Evolutionary conservation across 345 rosid genomes (phyloP).

Genomic region (Eucalyptus sideroxylon): DNA sequence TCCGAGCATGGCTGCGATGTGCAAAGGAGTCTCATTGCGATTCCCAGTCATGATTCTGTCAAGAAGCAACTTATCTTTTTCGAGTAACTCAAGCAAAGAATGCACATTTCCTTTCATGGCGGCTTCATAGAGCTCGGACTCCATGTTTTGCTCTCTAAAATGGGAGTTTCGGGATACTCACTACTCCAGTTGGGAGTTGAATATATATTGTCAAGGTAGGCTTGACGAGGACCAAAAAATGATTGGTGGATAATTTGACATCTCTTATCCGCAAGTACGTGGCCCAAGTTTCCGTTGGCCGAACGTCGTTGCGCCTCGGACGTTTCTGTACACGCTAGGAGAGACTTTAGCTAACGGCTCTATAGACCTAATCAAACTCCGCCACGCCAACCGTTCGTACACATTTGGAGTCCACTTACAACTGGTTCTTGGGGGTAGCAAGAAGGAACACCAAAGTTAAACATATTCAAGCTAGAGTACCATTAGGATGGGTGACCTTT

Average conservation of each 20-base stretch:
- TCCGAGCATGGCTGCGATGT: constrained; percentile 3
- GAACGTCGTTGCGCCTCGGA: no score
- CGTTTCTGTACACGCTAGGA: no score
- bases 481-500: fast-evolving
- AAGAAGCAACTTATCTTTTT: not conserved
- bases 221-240: not conserved
- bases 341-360: no score
- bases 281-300: not conserved
- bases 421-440: no score
- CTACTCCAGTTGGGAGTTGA: not conserved
- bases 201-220: not conserved
- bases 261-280: not conserved
- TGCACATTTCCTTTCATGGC: not conserved
- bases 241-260: not conserved
- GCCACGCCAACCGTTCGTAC: no score
- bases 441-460: no score
- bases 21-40: not conserved
- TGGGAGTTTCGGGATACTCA: not conserved
- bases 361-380: no score
- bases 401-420: no score
- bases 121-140: not conserved
- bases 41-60: not conserved
- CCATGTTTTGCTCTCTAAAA: not conserved
- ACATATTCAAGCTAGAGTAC: no score
- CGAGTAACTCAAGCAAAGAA: not conserved